Evolutionary conservation across 2,329 filamentous ascomycete genomes (phyloP), one percentile per base, ranked within the genome.

Genomic region (Venturia pyrina): DNA sequence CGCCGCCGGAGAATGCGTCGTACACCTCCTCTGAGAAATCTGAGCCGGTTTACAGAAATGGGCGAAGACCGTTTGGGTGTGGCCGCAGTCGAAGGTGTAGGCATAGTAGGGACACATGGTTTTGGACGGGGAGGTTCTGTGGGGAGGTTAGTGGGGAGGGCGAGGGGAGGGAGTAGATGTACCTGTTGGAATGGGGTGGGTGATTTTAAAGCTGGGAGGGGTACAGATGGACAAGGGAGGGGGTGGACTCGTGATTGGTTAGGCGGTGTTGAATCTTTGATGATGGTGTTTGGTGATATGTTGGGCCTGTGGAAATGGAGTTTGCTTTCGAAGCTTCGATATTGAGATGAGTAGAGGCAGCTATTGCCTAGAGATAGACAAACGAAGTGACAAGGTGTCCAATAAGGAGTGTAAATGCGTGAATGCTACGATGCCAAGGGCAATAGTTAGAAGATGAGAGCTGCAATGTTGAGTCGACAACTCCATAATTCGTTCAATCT

Each of bases 51-150:
- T 15, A 50, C 63, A 65, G 32, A 24, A 65, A 24, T 24, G 32
- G 17, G 63, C 34, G 40, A 57, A 65, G 34, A 60, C 63, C 5
- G 48, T 60, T 40, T 65, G 32, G 5, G 63, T 65, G 50, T 65
- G 63, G 13, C 63, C 63, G 63, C 63, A 65, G 19, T 21, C n/a
- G 40, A 41, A 65, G 32, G 63, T 65, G 63, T 65, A 65, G 50
- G 63, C 63, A 32, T 65, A 65, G 50, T 46, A 65, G 24, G 50
- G 37, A 37, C 63, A 65, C 63, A 65, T 65, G 11, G 7, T 43
- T 48, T 4, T 2, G 37, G 5, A 17, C 5, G 21, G 21, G 24
- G 28, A 19, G 50, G n/a, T 34, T 32, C 8, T 37, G 53, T 43
- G 11, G 41, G 37, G 7, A 13, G 50, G 50, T 13, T 28, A 28